A percentile compares a stretch with the other conserved stretches of the same genome.
Conservation (phyloP, 306 rosid genomes). For the Alnus rubra region DNA sequence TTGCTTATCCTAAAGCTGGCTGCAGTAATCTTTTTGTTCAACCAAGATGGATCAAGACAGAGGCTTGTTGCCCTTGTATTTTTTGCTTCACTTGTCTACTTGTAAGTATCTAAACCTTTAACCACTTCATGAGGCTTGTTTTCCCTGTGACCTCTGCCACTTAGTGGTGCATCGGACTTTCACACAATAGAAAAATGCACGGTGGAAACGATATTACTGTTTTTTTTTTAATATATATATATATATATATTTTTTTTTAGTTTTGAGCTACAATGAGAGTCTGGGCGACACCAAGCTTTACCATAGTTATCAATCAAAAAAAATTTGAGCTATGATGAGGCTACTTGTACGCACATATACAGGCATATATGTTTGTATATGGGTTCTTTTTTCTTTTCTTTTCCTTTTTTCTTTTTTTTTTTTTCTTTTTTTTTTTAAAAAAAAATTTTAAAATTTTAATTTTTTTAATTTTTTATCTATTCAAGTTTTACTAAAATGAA, state of each 20-base stretch:
- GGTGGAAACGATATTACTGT: constrained; percentile 4
- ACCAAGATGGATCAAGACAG: constrained; percentile 97
- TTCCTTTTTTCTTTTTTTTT: background rate
- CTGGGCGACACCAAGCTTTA: no score
- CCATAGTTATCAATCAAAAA: no score
- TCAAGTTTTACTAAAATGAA: background rate
- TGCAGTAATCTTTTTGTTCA: constrained; percentile 86
- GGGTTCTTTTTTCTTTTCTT: background rate
- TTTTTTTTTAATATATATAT: no score
- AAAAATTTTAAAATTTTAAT: no score
- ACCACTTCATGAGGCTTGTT: background rate
- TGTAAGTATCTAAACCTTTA: constrained; percentile 54
- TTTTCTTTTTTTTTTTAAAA: no score
- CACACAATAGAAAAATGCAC: background rate
- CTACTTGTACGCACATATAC: background rate
- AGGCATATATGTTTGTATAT: background rate
- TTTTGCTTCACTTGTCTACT: constrained; percentile 73
- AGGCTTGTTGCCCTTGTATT: constrained; percentile 81
- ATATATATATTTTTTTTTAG: background rate
- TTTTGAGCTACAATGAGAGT: background rate
- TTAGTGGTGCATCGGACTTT: constrained; percentile 6
- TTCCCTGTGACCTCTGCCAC: constrained; percentile 14
- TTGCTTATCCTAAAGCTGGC: constrained; percentile 90
- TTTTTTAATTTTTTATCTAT: background rate
- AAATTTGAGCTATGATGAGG: background rate